A percentile compares a stretch with the other conserved stretches of the same genome.
phyloP scores from a whole-genome alignment of 2,329 filamentous ascomycete genomes.

The Bipolaris victoriae region DNA sequence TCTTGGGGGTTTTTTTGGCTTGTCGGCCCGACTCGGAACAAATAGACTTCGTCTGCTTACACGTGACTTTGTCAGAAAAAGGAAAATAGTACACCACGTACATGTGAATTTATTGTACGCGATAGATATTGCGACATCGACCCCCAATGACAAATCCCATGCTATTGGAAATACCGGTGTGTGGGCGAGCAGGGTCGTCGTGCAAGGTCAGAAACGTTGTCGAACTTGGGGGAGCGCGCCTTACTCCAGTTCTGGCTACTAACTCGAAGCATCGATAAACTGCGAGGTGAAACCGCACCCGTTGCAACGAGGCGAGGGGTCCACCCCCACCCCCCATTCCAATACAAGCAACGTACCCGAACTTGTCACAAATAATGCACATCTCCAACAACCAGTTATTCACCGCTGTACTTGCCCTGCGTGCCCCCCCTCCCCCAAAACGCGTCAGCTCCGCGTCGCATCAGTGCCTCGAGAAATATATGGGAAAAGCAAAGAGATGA shows the following conservation, averaged over 20 bases:
- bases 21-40: neutral
- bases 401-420: neutral
- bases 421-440: neutral
- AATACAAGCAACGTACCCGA: too few species aligned
- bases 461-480: neutral
- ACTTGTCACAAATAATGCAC: too few species aligned
- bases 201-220: neutral
- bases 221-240: neutral
- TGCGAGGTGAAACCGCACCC: constrained; percentile 20
- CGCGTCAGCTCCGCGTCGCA: neutral
- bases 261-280: constrained; percentile 16
- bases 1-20: neutral
- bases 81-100: too few species aligned
- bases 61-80: too few species aligned
- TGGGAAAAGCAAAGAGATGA: neutral
- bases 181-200: neutral
- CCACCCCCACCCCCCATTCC: neutral
- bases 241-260: neutral
- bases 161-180: neutral
- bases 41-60: neutral
- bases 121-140: too few species aligned
- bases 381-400: neutral
- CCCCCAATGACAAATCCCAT: neutral
- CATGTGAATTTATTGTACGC: too few species aligned
- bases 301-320: neutral